Evolutionary conservation across 495 filamentous ascomycete genomes (phyloP), one percentile per base, ranked within the genome.

Genomic region (Podospora pseudopauciseta): DNA sequence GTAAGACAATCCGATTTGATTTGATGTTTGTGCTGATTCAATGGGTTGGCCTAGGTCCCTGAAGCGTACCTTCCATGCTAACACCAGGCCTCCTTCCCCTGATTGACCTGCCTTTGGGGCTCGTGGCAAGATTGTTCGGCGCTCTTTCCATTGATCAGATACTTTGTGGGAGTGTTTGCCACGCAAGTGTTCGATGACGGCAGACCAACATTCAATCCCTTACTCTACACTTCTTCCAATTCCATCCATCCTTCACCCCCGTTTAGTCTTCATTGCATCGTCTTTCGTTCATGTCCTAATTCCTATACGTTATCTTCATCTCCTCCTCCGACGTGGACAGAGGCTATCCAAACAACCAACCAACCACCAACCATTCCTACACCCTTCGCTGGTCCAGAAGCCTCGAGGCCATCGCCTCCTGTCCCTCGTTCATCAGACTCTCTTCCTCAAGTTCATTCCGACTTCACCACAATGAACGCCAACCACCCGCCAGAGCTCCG

Each of bases 381-480:
- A 9, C 13, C 6, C 32, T 18, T 44, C 61, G 30, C 5, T 63
- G n/a, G 13, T 11, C 30, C 32, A 49, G 23, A 63, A 63, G 13
- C 11, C 61, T 11, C 20, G 34, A 63, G 6, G 4, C 28, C 30
- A 18, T 63, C 30, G 28, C 30, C 61, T 32, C 7, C 61, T 18
- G 32, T 11, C 32, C 18, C 9, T 39, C 34, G 13, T 44, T n/a
- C 30, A 20, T 63, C 61, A 16, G n/a, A n/a, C 30, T 3, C 61
- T 23, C 32, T 32, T 1, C 3, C 61, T 63, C 61, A 39, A 32
- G 23, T 49, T 58, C 61, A 28, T 18, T 19, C 27, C 32, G 34
- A 49, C 4, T 19, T 18, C 27, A 6, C 30, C 27, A 65, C 64
- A 28, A 72, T 69, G 70, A 67, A 69, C 19, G 61, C 64, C 39